phyloP scores from a whole-genome alignment of 208 protist genomes.

The Wallacemonas collosoma region DNA sequence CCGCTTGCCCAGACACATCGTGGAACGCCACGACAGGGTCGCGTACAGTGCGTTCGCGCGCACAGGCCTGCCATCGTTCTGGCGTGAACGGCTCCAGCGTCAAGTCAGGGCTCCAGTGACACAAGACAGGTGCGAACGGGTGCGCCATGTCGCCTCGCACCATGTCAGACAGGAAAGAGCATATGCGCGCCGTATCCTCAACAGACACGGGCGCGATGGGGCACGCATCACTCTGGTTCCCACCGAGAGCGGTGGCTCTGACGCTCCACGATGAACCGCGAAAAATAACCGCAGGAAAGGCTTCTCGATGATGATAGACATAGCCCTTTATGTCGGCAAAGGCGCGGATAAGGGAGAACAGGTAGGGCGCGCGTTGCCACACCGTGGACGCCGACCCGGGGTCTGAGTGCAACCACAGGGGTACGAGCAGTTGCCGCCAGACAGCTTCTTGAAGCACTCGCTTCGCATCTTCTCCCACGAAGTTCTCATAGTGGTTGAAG shows the following conservation, averaged over 20 bases:
- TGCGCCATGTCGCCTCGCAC: conserved; percentile 36
- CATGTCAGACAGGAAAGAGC: conserved; percentile 25
- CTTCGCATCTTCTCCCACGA: conserved; percentile 19
- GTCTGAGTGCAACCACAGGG: conserved; percentile 17
- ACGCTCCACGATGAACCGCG: conserved; percentile 24
- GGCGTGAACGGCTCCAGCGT: neutral
- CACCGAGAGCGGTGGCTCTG: conserved; percentile 7
- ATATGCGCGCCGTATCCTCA: conserved; percentile 22
- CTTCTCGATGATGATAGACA: conserved; percentile 94
- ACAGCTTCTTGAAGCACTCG: conserved; percentile 24
- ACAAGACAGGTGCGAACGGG: conserved; percentile 46
- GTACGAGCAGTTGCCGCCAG: conserved; percentile 26
- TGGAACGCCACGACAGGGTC: conserved; percentile 35
- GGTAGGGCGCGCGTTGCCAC: conserved; percentile 44
- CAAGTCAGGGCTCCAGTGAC: neutral
- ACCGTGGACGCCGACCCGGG: conserved; percentile 21
- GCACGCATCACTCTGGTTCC: neutral
- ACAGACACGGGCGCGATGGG: conserved; percentile 20
- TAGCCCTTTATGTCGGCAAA: conserved; percentile 96
- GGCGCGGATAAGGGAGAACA: conserved; percentile 82
- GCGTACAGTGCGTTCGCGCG: neutral
- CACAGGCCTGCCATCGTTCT: conserved; percentile 14
- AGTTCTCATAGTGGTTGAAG: conserved; percentile 35
- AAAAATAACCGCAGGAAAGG: conserved; percentile 86
- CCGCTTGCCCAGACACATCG: conserved; percentile 38